Evolutionary conservation across 2,329 filamentous ascomycete genomes (phyloP).

Genomic region (Fusarium sp.): DNA sequence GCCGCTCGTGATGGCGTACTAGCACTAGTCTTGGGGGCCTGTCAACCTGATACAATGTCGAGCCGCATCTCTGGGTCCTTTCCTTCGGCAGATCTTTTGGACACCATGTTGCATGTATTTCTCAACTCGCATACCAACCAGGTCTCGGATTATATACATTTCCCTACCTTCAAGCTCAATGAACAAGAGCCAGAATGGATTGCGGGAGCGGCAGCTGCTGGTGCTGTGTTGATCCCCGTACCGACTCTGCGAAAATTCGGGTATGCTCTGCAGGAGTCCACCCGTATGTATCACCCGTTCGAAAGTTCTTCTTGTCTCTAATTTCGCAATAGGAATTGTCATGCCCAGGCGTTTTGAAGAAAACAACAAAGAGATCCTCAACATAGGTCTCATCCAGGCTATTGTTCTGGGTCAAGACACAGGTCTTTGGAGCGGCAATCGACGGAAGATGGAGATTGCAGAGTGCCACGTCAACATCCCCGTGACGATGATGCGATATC

Average conservation of each 20-base stretch:
- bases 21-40: conserved; percentile 68
- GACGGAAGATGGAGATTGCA: conserved; percentile 64
- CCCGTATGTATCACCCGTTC: conserved; percentile 46
- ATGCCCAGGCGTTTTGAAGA: conserved; percentile 55
- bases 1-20: conserved; percentile 68
- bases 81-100: conserved; percentile 66
- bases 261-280: conserved; percentile 61
- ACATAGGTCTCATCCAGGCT: conserved; percentile 58
- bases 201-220: conserved; percentile 66
- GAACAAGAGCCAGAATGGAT: conserved; percentile 66
- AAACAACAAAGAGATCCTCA: conserved; percentile 56
- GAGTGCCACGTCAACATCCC: conserved; percentile 59
- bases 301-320: not conserved
- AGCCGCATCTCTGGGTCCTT: conserved; percentile 67
- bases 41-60: conserved; percentile 58
- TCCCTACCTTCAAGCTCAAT: conserved; percentile 65
- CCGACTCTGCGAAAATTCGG: conserved; percentile 68
- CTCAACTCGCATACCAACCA: conserved; percentile 64
- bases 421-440: conserved; percentile 62
- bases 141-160: conserved; percentile 68
- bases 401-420: conserved; percentile 59
- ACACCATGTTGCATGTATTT: conserved; percentile 68
- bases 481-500: conserved; percentile 61
- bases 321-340: conserved; percentile 38
- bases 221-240: conserved; percentile 66